Conservation (phyloP, 2,329 filamentous ascomycete species). For the Diaporthe velutina region DNA sequence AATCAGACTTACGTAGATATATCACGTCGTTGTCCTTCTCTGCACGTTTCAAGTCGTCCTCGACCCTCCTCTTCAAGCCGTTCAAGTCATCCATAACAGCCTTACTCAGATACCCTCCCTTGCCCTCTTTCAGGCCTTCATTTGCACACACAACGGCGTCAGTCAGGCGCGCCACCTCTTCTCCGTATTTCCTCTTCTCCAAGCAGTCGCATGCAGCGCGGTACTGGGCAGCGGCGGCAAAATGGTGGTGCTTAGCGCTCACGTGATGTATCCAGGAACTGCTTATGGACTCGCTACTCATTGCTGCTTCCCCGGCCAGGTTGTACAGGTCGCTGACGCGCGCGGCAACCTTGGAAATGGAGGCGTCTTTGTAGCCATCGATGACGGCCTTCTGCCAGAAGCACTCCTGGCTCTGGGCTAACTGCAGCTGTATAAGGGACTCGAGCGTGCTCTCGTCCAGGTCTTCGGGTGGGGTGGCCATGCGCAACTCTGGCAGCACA, state of each 20-base stretch:
- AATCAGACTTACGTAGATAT: slow-evolving; percentile 77
- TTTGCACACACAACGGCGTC: slow-evolving; percentile 87
- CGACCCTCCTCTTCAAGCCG: slow-evolving; percentile 83
- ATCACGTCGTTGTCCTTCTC: slow-evolving; percentile 98
- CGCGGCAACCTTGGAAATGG: slow-evolving; percentile 90
- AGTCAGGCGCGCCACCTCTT: slow-evolving; percentile 88
- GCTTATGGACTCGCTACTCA: slow-evolving; percentile 90
- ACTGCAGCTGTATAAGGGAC: slow-evolving; percentile 83
- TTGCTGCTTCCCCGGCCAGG: slow-evolving; percentile 84
- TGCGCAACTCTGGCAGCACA: slow-evolving; percentile 85
- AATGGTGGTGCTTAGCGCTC: slow-evolving; percentile 97
- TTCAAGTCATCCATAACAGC: slow-evolving; percentile 85
- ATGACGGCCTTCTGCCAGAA: slow-evolving; percentile 98
- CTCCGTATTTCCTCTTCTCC: slow-evolving; percentile 94
- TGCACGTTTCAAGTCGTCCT: slow-evolving; percentile 89
- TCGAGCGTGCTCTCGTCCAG: slow-evolving; percentile 93
- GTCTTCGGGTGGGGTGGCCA: slow-evolving; percentile 88
- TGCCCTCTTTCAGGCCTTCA: slow-evolving; percentile 87
- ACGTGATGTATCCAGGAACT: slow-evolving; percentile 98
- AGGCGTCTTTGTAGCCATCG: slow-evolving; percentile 91
- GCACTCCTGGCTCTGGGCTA: slow-evolving; percentile 96
- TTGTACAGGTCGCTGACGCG: slow-evolving; percentile 92
- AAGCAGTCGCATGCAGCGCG: slow-evolving; percentile 90
- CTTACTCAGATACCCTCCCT: slow-evolving; percentile 81
- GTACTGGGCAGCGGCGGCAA: slow-evolving; percentile 95